phyloP scores from a whole-genome alignment of 2,329 filamentous ascomycete species.

The Tolypocladium nubicola region DNA sequence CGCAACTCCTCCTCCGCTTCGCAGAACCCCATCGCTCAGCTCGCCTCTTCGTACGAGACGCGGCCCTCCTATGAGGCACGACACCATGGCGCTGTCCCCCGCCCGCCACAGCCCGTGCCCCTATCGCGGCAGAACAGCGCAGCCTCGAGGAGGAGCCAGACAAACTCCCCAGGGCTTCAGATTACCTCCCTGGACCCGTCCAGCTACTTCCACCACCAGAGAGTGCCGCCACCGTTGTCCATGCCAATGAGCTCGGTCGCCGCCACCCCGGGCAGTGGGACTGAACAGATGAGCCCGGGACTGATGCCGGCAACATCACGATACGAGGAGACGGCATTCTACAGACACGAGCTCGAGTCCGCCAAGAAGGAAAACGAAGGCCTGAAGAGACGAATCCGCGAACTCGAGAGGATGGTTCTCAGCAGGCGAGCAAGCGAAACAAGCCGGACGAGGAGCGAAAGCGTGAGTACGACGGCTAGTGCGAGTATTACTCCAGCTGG shows the following conservation, averaged over 20 bases:
- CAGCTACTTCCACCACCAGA: slow-evolving; percentile 38
- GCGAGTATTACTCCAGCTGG: slow-evolving; percentile 26
- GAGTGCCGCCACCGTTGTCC: slow-evolving; percentile 24
- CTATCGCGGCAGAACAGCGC: slow-evolving; percentile 46
- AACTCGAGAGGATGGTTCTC: slow-evolving; percentile 46
- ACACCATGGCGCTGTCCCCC: slow-evolving; percentile 28
- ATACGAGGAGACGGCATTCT: slow-evolving; percentile 52
- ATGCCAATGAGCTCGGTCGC: slow-evolving; percentile 25
- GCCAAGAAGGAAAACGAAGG: slow-evolving; percentile 55
- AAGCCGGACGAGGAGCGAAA: slow-evolving; percentile 37
- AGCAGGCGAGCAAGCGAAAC: slow-evolving; percentile 37
- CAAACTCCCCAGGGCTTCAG: slow-evolving; percentile 34
- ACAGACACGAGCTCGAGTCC: slow-evolving; percentile 47
- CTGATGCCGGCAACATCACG: slow-evolving; percentile 46
- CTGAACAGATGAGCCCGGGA: slow-evolving; percentile 38
- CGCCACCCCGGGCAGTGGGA: slow-evolving; percentile 27
- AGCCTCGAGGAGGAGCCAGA: slow-evolving; percentile 40
- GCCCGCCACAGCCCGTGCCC: slow-evolving; percentile 31
- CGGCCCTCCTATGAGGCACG: slow-evolving; percentile 18
- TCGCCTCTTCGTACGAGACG: slow-evolving; percentile 24
- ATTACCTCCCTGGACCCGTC: slow-evolving; percentile 33
- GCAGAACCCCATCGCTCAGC: slow-evolving; percentile 30
- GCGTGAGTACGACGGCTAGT: slow-evolving; percentile 42
- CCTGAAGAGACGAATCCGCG: slow-evolving; percentile 49
- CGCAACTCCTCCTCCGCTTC: slow-evolving; percentile 50